These are phyloP conservation scores for Aspergillus thermomutatus DNA, from an alignment of 2,329 filamentous ascomycete species.

Conservation along the genomic window DNA sequence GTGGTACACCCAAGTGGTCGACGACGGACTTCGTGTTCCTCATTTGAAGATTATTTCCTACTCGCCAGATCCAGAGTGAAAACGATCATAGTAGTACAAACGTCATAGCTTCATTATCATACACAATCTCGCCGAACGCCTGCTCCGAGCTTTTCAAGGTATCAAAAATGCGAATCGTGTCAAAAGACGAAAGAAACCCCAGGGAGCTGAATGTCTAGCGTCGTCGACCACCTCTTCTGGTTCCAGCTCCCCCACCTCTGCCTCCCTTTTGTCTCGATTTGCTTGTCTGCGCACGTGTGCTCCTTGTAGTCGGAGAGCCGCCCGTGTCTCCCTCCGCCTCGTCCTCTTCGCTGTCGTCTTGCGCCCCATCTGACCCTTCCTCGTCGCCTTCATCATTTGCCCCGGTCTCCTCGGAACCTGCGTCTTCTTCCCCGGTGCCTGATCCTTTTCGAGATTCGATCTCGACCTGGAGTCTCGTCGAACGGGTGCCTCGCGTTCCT, in stretches of 20 bases:
- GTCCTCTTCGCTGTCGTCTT: constrained; percentile 39
- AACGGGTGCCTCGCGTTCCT: constrained; percentile 35
- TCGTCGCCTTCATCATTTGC: constrained; percentile 38
- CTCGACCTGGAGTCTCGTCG: constrained; percentile 39
- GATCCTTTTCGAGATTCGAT: constrained; percentile 31
- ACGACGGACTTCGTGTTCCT: neutral
- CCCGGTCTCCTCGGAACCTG: constrained; percentile 37
- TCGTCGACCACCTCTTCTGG: constrained; percentile 35
- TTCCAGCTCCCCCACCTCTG: constrained; percentile 34
- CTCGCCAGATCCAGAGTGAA: neutral
- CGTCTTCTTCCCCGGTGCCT: constrained; percentile 35
- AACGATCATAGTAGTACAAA: neutral
- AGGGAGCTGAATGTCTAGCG: constrained; percentile 21
- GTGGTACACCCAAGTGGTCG: neutral
- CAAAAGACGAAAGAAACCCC: constrained; percentile 1
- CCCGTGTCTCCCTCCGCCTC: constrained; percentile 33
- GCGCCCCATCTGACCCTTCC: constrained; percentile 34
- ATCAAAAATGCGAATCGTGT: constrained; percentile 17
- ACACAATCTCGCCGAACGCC: constrained; percentile 10
- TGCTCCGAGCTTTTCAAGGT: constrained; percentile 19
- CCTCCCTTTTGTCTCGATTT: constrained; percentile 35
- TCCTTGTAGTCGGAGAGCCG: constrained; percentile 34
- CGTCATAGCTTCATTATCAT: neutral
- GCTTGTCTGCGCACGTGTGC: constrained; percentile 35
- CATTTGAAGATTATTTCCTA: neutral